Base-by-base conservation (phyloP, 2,329 filamentous ascomycete species). In the Diaporthe batatas region DNA sequence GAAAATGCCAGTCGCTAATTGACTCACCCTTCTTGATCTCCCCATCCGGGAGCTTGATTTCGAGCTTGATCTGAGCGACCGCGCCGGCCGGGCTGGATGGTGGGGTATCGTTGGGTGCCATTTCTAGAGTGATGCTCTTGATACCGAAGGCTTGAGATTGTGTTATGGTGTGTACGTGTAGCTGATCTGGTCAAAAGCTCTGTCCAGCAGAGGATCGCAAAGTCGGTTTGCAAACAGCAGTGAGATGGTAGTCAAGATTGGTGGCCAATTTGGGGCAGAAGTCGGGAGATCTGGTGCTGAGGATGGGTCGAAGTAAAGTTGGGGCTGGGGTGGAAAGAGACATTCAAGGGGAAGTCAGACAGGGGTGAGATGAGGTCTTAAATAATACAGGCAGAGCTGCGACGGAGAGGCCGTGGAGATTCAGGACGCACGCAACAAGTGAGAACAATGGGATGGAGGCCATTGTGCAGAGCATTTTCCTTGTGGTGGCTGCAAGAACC, bases 151-250 rank as follows among this genome's bases (percentile, higher is more conserved):
- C 21, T 44, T 29, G 23, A 23, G 54, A 18, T 44, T 25, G 36
- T n/a, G 12, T 36, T 21, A 18, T 42, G 42, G 32, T 39, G 62
- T 29, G 62, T 29, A 29, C 21, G 14, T 29, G n/a, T 6, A 18
- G 36, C 16, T 42, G 57, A 25, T 34, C 29, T 51, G 59, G 21
- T 23, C 3, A 36, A 34, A 21, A 23, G 34, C 44, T 67, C 72
- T 67, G 58, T 71, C 72, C 58, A 53, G 72, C 72, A 71, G 68
- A 71, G 51, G 21, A 29, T 25, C 3, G 16, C 21, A 1, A 54
- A 25, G 51, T 34, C 54, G 14, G 6, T 36, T 58, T 62, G 54
- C 59, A 49, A 58, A 62, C 39, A 67, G 62, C 32, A 67, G 62
- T 69, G 18, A 32, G 53, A 49, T 39, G 47, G 42, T 36, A 36